A percentile compares a stretch with the other conserved stretches of the same genome.
Conservation (phyloP, 2,329 filamentous ascomycete species). For the Hysterium pulicare region DNA sequence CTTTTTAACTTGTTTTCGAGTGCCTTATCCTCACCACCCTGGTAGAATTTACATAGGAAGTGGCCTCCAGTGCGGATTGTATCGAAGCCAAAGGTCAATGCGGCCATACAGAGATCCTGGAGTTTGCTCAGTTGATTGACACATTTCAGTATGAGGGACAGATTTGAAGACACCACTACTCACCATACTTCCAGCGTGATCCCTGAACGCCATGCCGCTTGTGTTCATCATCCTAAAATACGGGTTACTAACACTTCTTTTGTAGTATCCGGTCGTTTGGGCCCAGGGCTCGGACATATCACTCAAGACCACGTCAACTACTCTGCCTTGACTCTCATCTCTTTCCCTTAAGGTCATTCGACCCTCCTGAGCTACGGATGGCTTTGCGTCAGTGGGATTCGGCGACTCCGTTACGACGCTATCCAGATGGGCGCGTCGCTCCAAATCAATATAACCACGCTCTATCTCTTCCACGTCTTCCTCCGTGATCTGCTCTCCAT, state of each 20-base stretch:
- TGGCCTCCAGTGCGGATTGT: constrained; percentile 79
- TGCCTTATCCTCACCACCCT: constrained; percentile 78
- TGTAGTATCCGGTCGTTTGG: constrained; percentile 72
- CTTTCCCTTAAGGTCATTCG: constrained; percentile 29
- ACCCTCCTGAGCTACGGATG: constrained; percentile 17
- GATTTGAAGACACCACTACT: too few relatives aligned
- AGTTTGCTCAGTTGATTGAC: too few relatives aligned
- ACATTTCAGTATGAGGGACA: too few relatives aligned
- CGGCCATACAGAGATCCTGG: constrained; percentile 86
- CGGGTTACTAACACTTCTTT: constrained; percentile 90
- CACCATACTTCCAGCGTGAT: constrained; percentile 95
- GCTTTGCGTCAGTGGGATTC: constrained; percentile 18
- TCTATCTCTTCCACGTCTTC: constrained; percentile 41
- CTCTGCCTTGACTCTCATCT: constrained; percentile 48
- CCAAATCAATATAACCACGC: constrained; percentile 65
- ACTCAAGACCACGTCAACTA: constrained; percentile 90
- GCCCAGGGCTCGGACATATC: constrained; percentile 99
- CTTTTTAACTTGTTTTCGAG: constrained; percentile 71
- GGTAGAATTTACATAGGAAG: constrained; percentile 97
- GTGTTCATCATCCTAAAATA: constrained; percentile 99
- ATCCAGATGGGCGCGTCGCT: constrained; percentile 48
- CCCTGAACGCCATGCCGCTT: constrained; percentile 78
- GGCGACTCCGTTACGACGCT: constrained; percentile 18
- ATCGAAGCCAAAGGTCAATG: constrained; percentile 79
- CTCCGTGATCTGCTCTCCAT: constrained; percentile 29